A percentile compares a stretch with the other conserved stretches of the same genome.
phyloP scores from a whole-genome alignment of 495 filamentous ascomycete species.

The Emericellopsis terricola region DNA sequence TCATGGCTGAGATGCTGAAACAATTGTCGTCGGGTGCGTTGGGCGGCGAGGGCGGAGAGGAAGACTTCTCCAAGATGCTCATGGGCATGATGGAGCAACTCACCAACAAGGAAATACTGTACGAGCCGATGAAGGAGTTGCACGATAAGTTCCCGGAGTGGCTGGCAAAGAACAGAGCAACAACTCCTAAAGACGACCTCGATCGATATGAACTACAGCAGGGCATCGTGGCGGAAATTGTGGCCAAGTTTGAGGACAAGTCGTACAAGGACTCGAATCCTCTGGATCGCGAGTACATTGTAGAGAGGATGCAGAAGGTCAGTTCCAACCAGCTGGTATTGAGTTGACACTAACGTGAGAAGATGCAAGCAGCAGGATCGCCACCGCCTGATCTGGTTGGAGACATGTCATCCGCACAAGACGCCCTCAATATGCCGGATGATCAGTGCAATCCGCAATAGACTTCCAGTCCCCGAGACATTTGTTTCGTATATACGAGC shows the following conservation, averaged over 20 bases:
- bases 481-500: neutral
- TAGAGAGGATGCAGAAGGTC: slow-evolving; percentile 95
- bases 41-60: slow-evolving; percentile 50
- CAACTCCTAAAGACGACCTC: slow-evolving; percentile 47
- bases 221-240: slow-evolving; percentile 67
- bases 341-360: no score
- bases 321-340: no score
- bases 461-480: slow-evolving; percentile 6
- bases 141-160: slow-evolving; percentile 78
- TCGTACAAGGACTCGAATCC: slow-evolving; percentile 66
- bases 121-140: slow-evolving; percentile 96
- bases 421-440: slow-evolving; percentile 50
- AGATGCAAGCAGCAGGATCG: slow-evolving; percentile 90
- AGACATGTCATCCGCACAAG: slow-evolving; percentile 64
- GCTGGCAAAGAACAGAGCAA: slow-evolving; percentile 60
- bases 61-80: slow-evolving; percentile 82
- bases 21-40: slow-evolving; percentile 50
- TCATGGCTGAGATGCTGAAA: slow-evolving; percentile 72
- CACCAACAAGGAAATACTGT: slow-evolving; percentile 93
- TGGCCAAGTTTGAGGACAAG: slow-evolving; percentile 64
- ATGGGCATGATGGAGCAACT: slow-evolving; percentile 97
- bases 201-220: slow-evolving; percentile 70
- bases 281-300: slow-evolving; percentile 76
- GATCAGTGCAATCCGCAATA: slow-evolving; percentile 57
- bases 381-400: slow-evolving; percentile 82